phyloP scores from a whole-genome alignment of 305 asterid species.

The Fraxinus nigra region DNA sequence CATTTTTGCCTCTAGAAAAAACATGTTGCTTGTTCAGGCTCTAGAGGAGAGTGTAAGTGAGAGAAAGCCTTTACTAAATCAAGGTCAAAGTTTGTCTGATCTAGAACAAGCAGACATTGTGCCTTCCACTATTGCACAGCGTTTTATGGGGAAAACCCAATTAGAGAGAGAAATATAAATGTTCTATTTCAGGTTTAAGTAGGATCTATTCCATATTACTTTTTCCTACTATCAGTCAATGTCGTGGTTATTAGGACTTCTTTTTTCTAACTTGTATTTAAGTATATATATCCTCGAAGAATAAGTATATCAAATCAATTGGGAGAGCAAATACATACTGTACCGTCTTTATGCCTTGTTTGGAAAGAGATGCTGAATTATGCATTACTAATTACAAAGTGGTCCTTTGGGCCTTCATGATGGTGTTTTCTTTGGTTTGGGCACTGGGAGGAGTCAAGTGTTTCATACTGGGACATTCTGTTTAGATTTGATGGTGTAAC shows the following conservation, averaged over 20 bases:
- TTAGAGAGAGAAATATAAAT: neutral
- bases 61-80: neutral
- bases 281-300: neutral
- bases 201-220: neutral
- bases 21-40: constrained; percentile 7
- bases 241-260: constrained; percentile 4
- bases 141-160: constrained; percentile 1
- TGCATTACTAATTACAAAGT: neutral
- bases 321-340: neutral
- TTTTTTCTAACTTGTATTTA: constrained; percentile 3
- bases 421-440: neutral
- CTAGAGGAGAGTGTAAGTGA: constrained; percentile 10
- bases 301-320: neutral
- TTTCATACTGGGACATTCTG: neutral
- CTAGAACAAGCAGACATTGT: constrained; percentile 1
- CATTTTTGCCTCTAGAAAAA: neutral
- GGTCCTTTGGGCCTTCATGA: neutral
- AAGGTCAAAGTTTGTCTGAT: neutral
- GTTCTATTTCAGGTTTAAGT: neutral
- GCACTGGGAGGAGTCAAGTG: constrained; percentile 8
- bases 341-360: neutral
- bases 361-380: neutral
- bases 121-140: constrained; percentile 4
- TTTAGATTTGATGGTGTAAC: neutral
- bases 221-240: neutral